These are phyloP conservation scores for Phialophora macrospora DNA, from an alignment of 2,329 filamentous ascomycete genomes.

Conservation along the genomic window DNA sequence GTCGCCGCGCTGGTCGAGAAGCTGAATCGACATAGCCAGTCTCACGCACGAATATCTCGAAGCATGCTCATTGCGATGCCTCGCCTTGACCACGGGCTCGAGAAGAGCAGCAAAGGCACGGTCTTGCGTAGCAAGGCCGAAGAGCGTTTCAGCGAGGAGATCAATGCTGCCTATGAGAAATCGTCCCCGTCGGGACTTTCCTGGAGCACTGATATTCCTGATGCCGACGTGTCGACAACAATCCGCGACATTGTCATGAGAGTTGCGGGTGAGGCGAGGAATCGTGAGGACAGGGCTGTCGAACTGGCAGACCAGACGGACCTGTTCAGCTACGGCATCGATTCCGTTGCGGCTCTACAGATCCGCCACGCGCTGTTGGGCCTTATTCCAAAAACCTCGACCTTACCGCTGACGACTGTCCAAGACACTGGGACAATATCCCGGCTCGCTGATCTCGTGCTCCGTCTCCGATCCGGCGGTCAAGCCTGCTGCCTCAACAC, in stretches of 20 bases:
- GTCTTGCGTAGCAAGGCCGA: constrained; percentile 60
- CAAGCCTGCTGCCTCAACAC: constrained; percentile 21
- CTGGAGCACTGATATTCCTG: background rate
- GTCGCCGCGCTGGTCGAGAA: constrained; percentile 54
- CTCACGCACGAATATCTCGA: constrained; percentile 57
- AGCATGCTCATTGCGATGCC: constrained; percentile 58
- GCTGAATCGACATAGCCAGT: constrained; percentile 57
- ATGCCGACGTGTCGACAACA: background rate
- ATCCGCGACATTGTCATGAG: constrained; percentile 1
- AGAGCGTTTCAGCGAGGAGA: constrained; percentile 49
- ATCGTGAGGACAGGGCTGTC: constrained; percentile 11
- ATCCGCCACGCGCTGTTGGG: constrained; percentile 43
- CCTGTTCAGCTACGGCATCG: constrained; percentile 63
- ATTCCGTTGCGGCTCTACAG: constrained; percentile 64
- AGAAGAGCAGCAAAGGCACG: constrained; percentile 69
- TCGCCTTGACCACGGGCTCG: constrained; percentile 45
- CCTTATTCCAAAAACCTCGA: constrained; percentile 23
- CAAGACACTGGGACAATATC: constrained; percentile 64
- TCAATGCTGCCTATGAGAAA: constrained; percentile 44
- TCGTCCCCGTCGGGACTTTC: constrained; percentile 38
- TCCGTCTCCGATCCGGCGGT: constrained; percentile 35
- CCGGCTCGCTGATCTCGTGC: constrained; percentile 47
- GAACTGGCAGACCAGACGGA: constrained; percentile 52
- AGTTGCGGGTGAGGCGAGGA: constrained; percentile 11
- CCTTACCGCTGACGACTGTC: constrained; percentile 62